Evolutionary conservation across 2,329 filamentous ascomycete genomes (phyloP).

Genomic region (Seiridium unicorne): DNA sequence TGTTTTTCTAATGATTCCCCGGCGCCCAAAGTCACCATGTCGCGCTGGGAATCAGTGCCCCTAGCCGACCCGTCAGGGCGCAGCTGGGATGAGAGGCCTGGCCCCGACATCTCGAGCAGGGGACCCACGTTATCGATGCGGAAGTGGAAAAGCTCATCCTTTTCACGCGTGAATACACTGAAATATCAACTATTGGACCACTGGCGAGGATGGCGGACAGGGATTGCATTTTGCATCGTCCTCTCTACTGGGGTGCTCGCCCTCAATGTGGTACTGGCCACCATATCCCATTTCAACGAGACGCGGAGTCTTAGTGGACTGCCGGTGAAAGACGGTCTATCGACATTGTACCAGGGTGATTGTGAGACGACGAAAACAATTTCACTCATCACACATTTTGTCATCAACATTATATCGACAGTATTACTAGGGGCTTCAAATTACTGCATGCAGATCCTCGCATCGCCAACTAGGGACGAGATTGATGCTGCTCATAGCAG

Average conservation of each 20-base stretch:
- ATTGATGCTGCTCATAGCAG: background rate
- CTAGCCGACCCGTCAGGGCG: background rate
- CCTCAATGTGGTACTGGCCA: background rate
- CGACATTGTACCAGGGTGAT: background rate
- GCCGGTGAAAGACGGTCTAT: background rate
- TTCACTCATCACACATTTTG: background rate
- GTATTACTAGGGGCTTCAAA: background rate
- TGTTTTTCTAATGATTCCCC: no score
- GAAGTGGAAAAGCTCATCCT: background rate
- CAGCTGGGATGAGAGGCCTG: background rate
- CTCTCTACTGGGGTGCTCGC: background rate
- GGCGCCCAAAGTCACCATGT: background rate
- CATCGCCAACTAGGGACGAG: background rate
- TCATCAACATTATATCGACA: background rate
- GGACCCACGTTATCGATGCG: background rate
- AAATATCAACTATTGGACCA: background rate
- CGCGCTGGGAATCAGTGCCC: background rate
- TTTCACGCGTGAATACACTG: background rate
- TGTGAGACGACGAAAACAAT: background rate
- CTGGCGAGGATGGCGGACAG: background rate
- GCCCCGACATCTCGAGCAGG: background rate
- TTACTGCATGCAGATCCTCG: constrained; percentile 2
- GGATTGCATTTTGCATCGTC: background rate
- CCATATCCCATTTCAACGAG: background rate
- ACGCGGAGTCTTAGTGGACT: background rate